Conservation (phyloP, 805 yeast species). For the Ogataea pini region DNA sequence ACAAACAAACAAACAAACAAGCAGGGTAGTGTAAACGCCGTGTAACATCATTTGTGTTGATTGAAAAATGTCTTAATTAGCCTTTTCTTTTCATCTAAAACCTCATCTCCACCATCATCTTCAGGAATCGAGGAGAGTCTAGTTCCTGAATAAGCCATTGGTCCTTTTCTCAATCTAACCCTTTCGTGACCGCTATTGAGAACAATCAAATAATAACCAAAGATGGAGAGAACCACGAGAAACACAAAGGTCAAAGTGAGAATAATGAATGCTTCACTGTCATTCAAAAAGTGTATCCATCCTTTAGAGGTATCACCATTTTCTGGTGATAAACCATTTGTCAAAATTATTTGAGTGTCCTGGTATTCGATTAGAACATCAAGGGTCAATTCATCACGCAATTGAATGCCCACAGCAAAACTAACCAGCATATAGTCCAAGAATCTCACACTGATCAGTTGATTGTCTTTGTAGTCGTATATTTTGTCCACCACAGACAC, state of each 20-base stretch:
- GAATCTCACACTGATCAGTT: constrained; percentile 18
- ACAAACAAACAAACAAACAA: background rate
- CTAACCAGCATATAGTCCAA: constrained; percentile 15
- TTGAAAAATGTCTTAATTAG: constrained; percentile 20
- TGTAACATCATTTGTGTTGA: background rate
- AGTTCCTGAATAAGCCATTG: background rate
- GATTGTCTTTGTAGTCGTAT: constrained; percentile 19
- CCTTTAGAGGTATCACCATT: background rate
- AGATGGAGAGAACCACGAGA: constrained; percentile 7
- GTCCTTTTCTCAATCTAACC: constrained; percentile 1
- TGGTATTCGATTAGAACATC: constrained; percentile 14
- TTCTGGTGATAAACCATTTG: constrained; percentile 14
- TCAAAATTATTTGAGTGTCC: constrained; percentile 12
- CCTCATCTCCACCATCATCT: background rate
- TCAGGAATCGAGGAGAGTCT: background rate
- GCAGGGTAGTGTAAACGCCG: background rate
- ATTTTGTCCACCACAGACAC: constrained; percentile 16
- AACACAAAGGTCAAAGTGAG: constrained; percentile 14
- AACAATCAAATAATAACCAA: constrained; percentile 8
- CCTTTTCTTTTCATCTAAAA: constrained; percentile 20
- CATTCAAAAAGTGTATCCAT: constrained; percentile 12
- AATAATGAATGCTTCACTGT: constrained; percentile 16
- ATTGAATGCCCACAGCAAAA: constrained; percentile 11
- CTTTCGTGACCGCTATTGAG: constrained; percentile 11
- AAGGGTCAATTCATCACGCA: constrained; percentile 8